Evolutionary conservation across 2,329 filamentous ascomycete species (phyloP), one percentile per base, ranked within the genome.

Genomic region (Trichoderma brevicompactum): DNA sequence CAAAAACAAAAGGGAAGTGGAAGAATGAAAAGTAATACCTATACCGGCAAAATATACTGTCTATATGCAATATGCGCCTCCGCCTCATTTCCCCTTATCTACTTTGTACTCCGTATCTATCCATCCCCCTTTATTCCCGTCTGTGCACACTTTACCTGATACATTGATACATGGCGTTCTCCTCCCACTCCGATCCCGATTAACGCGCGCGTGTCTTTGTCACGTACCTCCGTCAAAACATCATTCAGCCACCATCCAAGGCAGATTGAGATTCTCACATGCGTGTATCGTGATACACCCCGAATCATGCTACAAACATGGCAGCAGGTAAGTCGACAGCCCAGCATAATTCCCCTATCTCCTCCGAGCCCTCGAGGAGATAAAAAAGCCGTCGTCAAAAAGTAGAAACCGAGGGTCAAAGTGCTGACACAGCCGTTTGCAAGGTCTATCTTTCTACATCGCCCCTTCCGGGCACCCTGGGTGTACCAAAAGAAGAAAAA

Each of bases 181-280:
- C 23, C 56, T 60, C 44, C 56, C 56, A 50, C 44, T 32, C 40
- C 56, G 44, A 60, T 53, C 38, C 59, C 59, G 59, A 28, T 43
- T 28, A 12, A 4, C 59, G 49, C 41, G 40, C 46, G 58, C 38
- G 59, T 40, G 59, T 28, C 17, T 46, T 54, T 15, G 13, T 15
- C 23, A 19, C 8, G 23, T 13, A 60, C 56, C 38, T 23, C 46
- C 49, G 23, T 28, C 23, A 28, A 28, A 28, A 28, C 48, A 63
- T 54, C 49, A 52, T 28, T 55, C 19, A 19, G 4, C 10, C 50
- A 12, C 17, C 4, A 13, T 40, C 8, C 2, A 23, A 15, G 4
- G 3, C 9, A 19, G 10, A 15, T 5, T 54, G 52, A 54, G n/a
- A 23, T 53, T 44, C 49, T 46, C 40, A 63, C 60, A 46, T 28